Percentiles rank a stretch among this genome's conserved stretches.
These are phyloP conservation scores for Hura crepitans DNA, from an alignment of 441 rosid species.

Conservation along the genomic window DNA sequence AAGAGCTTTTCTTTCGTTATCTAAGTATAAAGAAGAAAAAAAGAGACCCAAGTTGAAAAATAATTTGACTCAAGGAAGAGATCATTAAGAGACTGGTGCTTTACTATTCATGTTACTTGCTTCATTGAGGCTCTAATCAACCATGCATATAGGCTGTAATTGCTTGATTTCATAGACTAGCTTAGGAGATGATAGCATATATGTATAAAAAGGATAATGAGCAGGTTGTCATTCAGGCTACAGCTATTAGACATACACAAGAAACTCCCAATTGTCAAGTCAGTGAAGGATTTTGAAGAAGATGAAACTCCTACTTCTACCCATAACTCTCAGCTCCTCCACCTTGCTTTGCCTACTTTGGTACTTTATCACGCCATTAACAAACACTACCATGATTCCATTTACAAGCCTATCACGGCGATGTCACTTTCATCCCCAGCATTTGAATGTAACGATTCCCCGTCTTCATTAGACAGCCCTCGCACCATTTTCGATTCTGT, in stretches of 20 bases:
- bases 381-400: slow-evolving; percentile 42
- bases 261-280: slow-evolving; percentile 86
- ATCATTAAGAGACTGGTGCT: no score
- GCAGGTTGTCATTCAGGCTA: slow-evolving; percentile 88
- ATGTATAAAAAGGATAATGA: slow-evolving; percentile 44
- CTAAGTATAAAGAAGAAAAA: no score
- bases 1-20: no score
- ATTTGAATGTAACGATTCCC: slow-evolving; percentile 44
- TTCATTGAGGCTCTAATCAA: no score
- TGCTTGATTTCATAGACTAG: no score
- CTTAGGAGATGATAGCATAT: no score
- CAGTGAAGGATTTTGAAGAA: slow-evolving; percentile 85
- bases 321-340: slow-evolving; percentile 70
- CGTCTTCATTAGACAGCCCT: slow-evolving; percentile 42
- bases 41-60: no score
- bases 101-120: no score
- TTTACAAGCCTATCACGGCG: slow-evolving; percentile 41
- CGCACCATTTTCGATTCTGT: slow-evolving; percentile 51
- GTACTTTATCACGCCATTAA: slow-evolving; percentile 77
- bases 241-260: slow-evolving; percentile 88
- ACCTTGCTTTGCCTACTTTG: slow-evolving; percentile 70
- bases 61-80: no score
- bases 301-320: slow-evolving; percentile 75
- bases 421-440: slow-evolving; percentile 48
- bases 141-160: no score